These are phyloP conservation scores for Trichoderma harzianum DNA, from an alignment of 2,329 filamentous ascomycete species.

Conservation along the genomic window DNA sequence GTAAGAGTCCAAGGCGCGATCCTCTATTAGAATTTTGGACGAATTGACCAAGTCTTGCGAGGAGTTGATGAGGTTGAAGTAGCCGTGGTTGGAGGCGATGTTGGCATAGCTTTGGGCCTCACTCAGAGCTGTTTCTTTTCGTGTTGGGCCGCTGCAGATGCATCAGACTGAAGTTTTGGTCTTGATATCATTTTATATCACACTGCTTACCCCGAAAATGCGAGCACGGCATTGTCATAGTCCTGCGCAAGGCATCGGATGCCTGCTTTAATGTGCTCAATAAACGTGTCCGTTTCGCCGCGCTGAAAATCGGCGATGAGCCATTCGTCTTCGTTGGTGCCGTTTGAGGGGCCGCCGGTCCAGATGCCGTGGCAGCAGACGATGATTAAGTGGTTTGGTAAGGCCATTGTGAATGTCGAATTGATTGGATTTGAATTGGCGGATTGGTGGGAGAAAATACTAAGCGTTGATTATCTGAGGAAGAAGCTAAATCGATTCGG, in stretches of 20 bases:
- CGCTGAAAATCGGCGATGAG: slow-evolving; percentile 73
- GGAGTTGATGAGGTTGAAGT: slow-evolving; percentile 40
- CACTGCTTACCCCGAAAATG: slow-evolving; percentile 66
- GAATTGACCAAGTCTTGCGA: background rate
- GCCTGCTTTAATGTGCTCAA: slow-evolving; percentile 69
- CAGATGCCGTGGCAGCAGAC: slow-evolving; percentile 86
- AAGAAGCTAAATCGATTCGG: background rate
- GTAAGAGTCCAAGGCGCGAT: slow-evolving; percentile 77
- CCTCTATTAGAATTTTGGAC: slow-evolving; percentile 56
- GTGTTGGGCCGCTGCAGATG: slow-evolving; percentile 56
- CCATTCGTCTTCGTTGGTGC: slow-evolving; percentile 60
- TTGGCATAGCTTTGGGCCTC: slow-evolving; percentile 64
- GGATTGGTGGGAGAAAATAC: background rate
- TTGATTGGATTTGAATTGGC: background rate
- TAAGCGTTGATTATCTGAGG: background rate
- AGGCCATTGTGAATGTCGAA: background rate
- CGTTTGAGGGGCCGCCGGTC: slow-evolving; percentile 53
- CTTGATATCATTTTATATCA: background rate
- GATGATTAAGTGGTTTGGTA: slow-evolving; percentile 60
- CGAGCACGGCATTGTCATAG: slow-evolving; percentile 46
- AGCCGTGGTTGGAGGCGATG: slow-evolving; percentile 45
- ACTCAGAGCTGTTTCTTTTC: slow-evolving; percentile 50
- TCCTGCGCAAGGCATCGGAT: slow-evolving; percentile 50
- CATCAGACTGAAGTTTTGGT: background rate
- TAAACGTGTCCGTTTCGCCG: slow-evolving; percentile 75